These are phyloP conservation scores for Heliosperma pusillum DNA, from an alignment of 148 eudicot species.

Conservation along the genomic window DNA sequence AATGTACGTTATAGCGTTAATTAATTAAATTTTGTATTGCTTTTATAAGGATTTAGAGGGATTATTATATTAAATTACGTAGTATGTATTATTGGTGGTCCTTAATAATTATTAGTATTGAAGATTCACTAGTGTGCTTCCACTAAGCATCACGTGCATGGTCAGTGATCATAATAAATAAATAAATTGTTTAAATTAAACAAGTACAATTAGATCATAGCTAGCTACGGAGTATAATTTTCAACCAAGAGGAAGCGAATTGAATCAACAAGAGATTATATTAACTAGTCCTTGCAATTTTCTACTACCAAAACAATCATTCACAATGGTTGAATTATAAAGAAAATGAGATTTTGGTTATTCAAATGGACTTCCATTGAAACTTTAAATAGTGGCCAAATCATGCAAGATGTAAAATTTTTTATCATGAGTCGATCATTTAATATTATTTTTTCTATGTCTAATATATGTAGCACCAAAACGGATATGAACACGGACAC, in stretches of 20 bases:
- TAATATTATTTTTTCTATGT: too few species aligned
- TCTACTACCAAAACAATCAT: too few species aligned
- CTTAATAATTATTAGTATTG: neutral
- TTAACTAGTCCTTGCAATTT: neutral
- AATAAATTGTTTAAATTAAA: neutral
- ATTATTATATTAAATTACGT: too few species aligned
- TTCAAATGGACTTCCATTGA: too few species aligned
- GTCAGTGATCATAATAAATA: constrained; percentile 13
- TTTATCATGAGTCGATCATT: too few species aligned
- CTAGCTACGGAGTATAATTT: constrained; percentile 7
- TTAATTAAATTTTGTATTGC: too few species aligned
- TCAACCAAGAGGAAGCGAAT: constrained; percentile 3
- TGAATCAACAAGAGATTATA: constrained; percentile 15
- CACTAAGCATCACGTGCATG: constrained; percentile 33
- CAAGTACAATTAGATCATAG: neutral
- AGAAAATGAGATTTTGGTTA: too few species aligned
- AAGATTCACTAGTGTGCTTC: constrained; percentile 26
- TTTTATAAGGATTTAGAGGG: neutral
- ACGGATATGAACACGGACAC: too few species aligned
- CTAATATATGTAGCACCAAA: too few species aligned
- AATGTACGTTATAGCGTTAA: neutral
- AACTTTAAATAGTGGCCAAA: too few species aligned
- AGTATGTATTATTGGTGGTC: neutral
- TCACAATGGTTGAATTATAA: too few species aligned
- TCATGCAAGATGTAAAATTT: too few species aligned